phyloP scores from a whole-genome alignment of 495 filamentous ascomycete genomes.

The Podospora pseudopauciseta region DNA sequence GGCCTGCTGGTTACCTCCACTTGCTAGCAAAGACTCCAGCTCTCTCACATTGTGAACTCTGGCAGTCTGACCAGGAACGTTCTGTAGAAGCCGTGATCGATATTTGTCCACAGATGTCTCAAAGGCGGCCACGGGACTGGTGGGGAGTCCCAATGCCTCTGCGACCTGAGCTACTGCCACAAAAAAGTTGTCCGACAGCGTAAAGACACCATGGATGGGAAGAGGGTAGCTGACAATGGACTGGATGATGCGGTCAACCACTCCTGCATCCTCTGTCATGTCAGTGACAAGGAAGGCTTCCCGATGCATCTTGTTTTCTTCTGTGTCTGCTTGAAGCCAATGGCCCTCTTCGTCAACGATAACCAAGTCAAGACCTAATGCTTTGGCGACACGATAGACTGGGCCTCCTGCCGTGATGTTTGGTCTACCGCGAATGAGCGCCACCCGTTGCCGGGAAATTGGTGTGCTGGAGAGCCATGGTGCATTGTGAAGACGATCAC shows the following conservation, averaged over 20 bases:
- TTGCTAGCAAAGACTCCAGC: constrained; percentile 18
- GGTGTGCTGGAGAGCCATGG: constrained; percentile 29
- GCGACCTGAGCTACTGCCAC: constrained; percentile 36
- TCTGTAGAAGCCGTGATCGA: constrained; percentile 37
- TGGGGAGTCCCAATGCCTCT: constrained; percentile 32
- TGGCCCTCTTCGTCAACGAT: constrained; percentile 46
- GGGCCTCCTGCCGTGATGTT: constrained; percentile 36
- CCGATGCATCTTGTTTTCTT: constrained; percentile 34
- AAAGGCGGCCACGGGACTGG: constrained; percentile 34
- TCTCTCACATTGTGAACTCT: constrained; percentile 21
- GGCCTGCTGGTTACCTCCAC: background rate
- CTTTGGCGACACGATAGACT: constrained; percentile 37
- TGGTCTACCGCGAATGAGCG: constrained; percentile 38
- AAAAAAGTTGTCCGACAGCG: constrained; percentile 40
- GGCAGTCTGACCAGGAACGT: constrained; percentile 26
- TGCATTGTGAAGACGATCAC: constrained; percentile 20
- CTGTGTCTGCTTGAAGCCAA: constrained; percentile 40
- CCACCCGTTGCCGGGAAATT: constrained; percentile 30
- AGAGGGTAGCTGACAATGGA: constrained; percentile 31
- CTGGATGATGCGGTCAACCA: constrained; percentile 33
- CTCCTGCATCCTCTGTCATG: constrained; percentile 32
- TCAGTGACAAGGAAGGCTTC: constrained; percentile 35
- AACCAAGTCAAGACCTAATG: constrained; percentile 44
- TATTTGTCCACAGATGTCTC: constrained; percentile 45
- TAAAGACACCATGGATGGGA: constrained; percentile 39